These are phyloP conservation scores for Trypanosoma boissoni DNA, from an alignment of 208 protist genomes.

Conservation along the genomic window DNA sequence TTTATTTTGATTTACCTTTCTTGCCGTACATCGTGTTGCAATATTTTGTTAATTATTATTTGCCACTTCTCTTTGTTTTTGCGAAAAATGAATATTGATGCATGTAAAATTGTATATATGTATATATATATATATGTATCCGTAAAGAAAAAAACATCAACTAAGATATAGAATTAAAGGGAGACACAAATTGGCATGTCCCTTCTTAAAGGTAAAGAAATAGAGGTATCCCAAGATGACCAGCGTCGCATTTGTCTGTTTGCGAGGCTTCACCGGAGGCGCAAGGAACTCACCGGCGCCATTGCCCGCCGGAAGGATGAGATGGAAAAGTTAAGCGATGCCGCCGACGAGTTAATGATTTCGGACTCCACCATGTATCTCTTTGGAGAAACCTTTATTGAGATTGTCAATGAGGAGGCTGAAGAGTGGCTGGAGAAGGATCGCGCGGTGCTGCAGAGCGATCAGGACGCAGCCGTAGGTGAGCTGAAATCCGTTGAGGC, in stretches of 20 bases:
- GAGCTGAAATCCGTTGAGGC: conserved; percentile 55
- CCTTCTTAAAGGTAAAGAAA: conserved; percentile 31
- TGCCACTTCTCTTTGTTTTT: conserved; percentile 11
- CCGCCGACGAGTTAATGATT: conserved; percentile 53
- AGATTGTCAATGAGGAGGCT: conserved; percentile 57
- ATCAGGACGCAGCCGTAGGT: conserved; percentile 45
- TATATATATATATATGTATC: background rate
- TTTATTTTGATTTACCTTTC: too few relatives aligned
- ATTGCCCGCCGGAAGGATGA: conserved; percentile 49
- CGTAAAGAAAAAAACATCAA: background rate
- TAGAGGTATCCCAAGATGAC: conserved; percentile 88
- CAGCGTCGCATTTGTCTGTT: conserved; percentile 87
- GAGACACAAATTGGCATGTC: conserved; percentile 18
- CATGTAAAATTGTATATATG: conserved; percentile 1
- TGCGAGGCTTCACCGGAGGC: conserved; percentile 64
- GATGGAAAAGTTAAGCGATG: conserved; percentile 73
- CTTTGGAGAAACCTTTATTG: conserved; percentile 86
- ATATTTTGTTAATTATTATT: conserved; percentile 19
- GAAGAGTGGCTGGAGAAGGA: conserved; percentile 61
- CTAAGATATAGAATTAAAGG: background rate
- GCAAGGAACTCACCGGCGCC: conserved; percentile 52
- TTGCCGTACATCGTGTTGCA: too few relatives aligned
- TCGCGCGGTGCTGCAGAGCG: conserved; percentile 39
- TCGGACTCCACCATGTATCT: conserved; percentile 75
- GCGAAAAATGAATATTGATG: background rate